phyloP scores from a whole-genome alignment of 2,329 filamentous ascomycete genomes.

The Fusarium coicis region DNA sequence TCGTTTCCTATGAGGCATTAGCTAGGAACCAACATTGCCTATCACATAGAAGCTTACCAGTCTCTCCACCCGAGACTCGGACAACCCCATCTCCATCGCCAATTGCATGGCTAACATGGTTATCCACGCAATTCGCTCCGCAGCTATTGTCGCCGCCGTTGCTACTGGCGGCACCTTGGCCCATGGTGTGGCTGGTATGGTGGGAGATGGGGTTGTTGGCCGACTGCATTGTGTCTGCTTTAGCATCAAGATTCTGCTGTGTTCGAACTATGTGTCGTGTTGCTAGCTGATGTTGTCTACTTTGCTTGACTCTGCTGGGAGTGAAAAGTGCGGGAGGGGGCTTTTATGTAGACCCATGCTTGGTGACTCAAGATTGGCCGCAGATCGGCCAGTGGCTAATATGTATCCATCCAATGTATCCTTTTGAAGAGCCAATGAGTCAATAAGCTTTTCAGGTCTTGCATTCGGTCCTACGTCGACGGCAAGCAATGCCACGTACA shows the following conservation, averaged over 20 bases:
- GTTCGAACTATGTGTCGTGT: not conserved
- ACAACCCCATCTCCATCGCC: slow-evolving; percentile 31
- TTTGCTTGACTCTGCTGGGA: not conserved
- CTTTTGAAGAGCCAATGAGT: not conserved
- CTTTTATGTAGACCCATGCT: not conserved
- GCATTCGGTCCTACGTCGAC: not conserved
- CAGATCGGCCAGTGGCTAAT: not conserved
- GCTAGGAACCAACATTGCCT: not conserved
- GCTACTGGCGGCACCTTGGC: slow-evolving; percentile 42
- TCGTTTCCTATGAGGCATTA: not conserved
- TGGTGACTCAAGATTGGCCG: not conserved
- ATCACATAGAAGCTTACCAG: not conserved
- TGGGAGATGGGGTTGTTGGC: slow-evolving; percentile 42
- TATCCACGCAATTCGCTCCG: slow-evolving; percentile 30
- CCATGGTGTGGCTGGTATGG: slow-evolving; percentile 45
- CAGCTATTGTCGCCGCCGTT: slow-evolving; percentile 36
- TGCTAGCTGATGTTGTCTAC: not conserved
- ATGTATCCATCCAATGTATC: not conserved
- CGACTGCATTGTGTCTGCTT: slow-evolving; percentile 33
- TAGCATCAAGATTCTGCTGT: slow-evolving; percentile 23
- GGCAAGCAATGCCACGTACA: not conserved
- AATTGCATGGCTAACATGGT: slow-evolving; percentile 38
- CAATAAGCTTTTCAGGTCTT: not conserved
- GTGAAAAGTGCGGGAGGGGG: not conserved
- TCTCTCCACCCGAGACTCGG: slow-evolving; percentile 14